Percentiles rank a stretch among this genome's conserved stretches.
These are phyloP conservation scores for Globisporangium nodosum DNA, from an alignment of 352 stramenopile species.

Conservation along the genomic window DNA sequence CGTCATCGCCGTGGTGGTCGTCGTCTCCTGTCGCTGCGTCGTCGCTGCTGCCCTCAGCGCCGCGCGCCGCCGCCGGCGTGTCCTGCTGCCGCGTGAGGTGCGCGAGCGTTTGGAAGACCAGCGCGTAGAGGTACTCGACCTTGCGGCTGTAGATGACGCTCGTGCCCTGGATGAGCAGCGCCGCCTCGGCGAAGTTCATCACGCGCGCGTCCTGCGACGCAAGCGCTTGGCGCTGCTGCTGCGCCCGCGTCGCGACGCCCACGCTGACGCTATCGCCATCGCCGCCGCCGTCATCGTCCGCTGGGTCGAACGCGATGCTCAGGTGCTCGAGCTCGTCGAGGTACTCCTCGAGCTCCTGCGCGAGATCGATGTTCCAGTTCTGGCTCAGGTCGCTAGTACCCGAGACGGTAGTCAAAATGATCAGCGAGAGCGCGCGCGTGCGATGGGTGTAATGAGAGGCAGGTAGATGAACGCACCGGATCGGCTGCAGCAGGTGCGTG, in stretches of 20 bases:
- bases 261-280: not conserved
- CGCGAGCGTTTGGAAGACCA: slow-evolving; percentile 89
- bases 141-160: slow-evolving; percentile 93
- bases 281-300: slow-evolving; percentile 16
- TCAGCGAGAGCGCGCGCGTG: not conserved
- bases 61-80: not conserved
- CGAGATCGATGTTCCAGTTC: slow-evolving; percentile 91
- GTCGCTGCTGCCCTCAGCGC: slow-evolving; percentile 11
- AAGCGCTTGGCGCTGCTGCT: slow-evolving; percentile 14
- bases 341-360: slow-evolving; percentile 86
- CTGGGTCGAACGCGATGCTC: slow-evolving; percentile 59
- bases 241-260: not conserved
- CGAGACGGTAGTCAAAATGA: not conserved
- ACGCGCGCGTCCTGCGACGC: slow-evolving; percentile 11
- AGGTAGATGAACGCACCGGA: slow-evolving; percentile 37
- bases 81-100: slow-evolving; percentile 67
- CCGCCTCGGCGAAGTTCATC: slow-evolving; percentile 93
- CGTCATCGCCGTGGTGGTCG: slow-evolving; percentile 12
- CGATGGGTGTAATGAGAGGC: not conserved
- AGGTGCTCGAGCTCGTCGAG: slow-evolving; percentile 82
- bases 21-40: slow-evolving; percentile 17
- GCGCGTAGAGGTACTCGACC: slow-evolving; percentile 92
- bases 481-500: slow-evolving; percentile 83
- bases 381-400: slow-evolving; percentile 75
- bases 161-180: slow-evolving; percentile 92